Conservation (phyloP, 2,329 filamentous ascomycete genomes). For the Xylaria multiplex region DNA sequence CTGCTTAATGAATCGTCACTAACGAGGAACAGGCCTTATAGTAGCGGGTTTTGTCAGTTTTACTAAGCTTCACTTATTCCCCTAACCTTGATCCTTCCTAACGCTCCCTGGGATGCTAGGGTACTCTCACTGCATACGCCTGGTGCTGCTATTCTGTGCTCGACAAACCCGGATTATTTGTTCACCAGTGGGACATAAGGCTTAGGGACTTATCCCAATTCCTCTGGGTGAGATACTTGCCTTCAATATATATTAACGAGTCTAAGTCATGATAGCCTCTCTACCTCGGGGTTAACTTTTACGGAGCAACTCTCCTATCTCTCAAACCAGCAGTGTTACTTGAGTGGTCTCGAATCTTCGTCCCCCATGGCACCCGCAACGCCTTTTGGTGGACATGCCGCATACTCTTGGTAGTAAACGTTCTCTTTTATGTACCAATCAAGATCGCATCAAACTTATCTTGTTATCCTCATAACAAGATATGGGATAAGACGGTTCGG, state of each 20-base stretch:
- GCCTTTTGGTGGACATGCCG: background rate
- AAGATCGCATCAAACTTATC: background rate
- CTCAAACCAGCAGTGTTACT: background rate
- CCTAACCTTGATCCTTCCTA: background rate
- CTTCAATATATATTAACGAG: no score
- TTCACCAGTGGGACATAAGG: slow-evolving; percentile 1
- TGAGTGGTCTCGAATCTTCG: slow-evolving; percentile 3
- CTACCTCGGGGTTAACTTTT: background rate
- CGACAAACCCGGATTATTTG: background rate
- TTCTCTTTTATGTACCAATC: background rate
- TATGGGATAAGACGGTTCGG: background rate
- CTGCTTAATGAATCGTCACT: no score
- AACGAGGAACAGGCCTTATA: no score
- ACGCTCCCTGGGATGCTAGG: background rate
- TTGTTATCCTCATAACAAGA: background rate
- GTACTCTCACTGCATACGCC: background rate
- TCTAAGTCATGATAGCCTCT: background rate
- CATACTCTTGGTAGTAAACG: background rate
- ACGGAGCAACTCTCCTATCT: background rate
- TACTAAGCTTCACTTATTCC: background rate
- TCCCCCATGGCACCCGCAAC: background rate
- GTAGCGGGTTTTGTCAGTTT: background rate
- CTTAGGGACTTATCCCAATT: background rate
- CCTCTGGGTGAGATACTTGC: no score
- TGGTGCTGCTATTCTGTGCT: background rate